phyloP scores from a whole-genome alignment of 2,329 filamentous ascomycete genomes.

The Alternaria brassicae region DNA sequence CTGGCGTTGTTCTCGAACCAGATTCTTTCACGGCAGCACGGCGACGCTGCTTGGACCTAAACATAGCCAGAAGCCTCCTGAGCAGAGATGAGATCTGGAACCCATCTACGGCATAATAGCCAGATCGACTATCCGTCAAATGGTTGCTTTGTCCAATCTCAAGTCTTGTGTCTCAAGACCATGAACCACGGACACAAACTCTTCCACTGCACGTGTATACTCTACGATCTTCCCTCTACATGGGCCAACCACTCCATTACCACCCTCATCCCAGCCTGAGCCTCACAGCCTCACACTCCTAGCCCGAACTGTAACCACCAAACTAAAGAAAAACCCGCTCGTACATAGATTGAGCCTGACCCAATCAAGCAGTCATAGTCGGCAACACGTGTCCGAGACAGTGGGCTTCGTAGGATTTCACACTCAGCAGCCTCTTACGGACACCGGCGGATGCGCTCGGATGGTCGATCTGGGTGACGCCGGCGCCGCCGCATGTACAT shows the following conservation, averaged over 20 bases:
- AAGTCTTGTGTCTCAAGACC: neutral
- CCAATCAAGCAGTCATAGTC: neutral
- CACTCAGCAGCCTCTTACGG: neutral
- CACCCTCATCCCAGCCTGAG: neutral
- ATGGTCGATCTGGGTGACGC: neutral
- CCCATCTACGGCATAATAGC: neutral
- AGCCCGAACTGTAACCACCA: neutral
- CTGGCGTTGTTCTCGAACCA: conserved; percentile 1
- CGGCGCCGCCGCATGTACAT: neutral
- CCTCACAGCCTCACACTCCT: neutral
- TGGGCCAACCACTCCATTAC: neutral
- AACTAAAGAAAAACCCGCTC: neutral
- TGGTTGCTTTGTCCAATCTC: neutral
- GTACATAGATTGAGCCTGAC: neutral
- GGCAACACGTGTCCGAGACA: neutral
- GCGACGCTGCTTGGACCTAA: neutral
- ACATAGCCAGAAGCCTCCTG: neutral
- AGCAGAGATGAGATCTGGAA: neutral
- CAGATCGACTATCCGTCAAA: neutral
- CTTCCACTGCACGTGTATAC: neutral
- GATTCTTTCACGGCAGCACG: neutral
- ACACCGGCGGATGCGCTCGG: neutral
- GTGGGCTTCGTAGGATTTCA: neutral
- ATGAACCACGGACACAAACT: neutral
- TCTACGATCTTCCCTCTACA: neutral